These are phyloP conservation scores for Curvularia eragrostidis DNA, from an alignment of 2,329 filamentous ascomycete species.

Conservation along the genomic window DNA sequence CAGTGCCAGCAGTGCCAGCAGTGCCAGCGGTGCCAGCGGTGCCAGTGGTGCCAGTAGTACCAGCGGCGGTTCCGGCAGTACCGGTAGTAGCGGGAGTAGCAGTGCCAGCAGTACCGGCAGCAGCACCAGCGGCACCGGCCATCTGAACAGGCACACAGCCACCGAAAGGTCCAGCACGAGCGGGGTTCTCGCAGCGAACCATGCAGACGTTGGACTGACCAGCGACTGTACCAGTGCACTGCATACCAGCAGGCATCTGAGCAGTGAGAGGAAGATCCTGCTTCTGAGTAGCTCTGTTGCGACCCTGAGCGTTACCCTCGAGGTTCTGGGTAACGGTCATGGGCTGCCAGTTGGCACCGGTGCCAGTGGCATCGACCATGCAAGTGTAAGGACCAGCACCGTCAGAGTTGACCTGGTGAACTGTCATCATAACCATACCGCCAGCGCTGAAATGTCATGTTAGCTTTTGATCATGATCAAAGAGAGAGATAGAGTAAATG, in stretches of 20 bases:
- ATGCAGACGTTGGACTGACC: conserved; percentile 67
- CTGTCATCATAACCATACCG: conserved; percentile 63
- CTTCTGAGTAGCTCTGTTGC: conserved; percentile 42
- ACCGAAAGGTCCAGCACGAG: conserved; percentile 67
- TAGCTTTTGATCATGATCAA: neutral
- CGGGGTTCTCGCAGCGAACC: conserved; percentile 67
- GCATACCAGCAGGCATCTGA: conserved; percentile 61
- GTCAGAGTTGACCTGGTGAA: conserved; percentile 72
- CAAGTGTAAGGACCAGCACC: conserved; percentile 71
- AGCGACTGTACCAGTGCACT: conserved; percentile 66
- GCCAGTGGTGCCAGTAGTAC: conserved; percentile 11
- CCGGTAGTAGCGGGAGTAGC: conserved; percentile 14
- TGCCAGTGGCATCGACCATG: conserved; percentile 68
- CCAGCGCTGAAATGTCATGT: conserved; percentile 50
- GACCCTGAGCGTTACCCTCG: conserved; percentile 59
- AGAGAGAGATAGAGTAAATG: neutral
- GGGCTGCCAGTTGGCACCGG: conserved; percentile 60
- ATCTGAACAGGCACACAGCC: conserved; percentile 66
- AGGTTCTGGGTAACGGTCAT: conserved; percentile 64
- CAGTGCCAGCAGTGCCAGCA: conserved; percentile 10
- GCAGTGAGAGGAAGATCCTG: conserved; percentile 60
- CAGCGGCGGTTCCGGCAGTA: conserved; percentile 20
- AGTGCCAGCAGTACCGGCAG: neutral
- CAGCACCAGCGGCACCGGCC: conserved; percentile 31
- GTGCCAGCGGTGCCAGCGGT: conserved; percentile 13